Evolutionary conservation across 225 moss, liverwort and hornwort species (phyloP).

Genomic region (Lunularia cruciata): DNA sequence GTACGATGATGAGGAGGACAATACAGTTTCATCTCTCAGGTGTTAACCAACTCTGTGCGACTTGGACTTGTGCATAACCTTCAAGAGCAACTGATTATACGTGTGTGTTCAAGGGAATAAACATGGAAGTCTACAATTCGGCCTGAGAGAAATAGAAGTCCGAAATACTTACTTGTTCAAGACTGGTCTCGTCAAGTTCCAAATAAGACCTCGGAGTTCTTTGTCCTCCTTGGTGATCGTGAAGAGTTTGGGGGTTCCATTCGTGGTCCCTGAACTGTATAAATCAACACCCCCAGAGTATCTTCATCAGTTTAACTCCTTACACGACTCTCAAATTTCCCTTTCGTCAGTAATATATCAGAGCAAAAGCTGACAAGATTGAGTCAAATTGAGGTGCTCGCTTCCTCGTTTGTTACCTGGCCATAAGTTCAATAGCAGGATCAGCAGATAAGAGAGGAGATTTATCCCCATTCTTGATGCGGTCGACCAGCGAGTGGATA

Average conservation of each 20-base stretch:
- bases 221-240: constrained; percentile 46
- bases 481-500: constrained; percentile 41
- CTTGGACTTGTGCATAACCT: too few relatives aligned
- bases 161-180: constrained; percentile 27
- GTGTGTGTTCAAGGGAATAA: neutral
- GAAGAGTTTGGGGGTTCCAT: constrained; percentile 60
- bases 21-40: neutral
- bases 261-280: constrained; percentile 84
- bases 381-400: too few relatives aligned
- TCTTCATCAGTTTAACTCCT: neutral
- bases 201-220: constrained; percentile 27
- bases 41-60: neutral
- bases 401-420: constrained; percentile 49
- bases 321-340: neutral
- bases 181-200: constrained; percentile 25
- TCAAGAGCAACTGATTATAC: too few relatives aligned
- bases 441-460: constrained; percentile 46
- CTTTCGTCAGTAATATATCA: neutral
- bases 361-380: too few relatives aligned
- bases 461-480: constrained; percentile 46
- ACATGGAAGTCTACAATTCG: neutral
- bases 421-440: constrained; percentile 37
- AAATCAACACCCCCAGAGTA: neutral
- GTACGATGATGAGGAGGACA: neutral
- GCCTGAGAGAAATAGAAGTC: too few relatives aligned